Conservation (phyloP, 805 yeast genomes). For the Saccharomycopsis capsularis region DNA sequence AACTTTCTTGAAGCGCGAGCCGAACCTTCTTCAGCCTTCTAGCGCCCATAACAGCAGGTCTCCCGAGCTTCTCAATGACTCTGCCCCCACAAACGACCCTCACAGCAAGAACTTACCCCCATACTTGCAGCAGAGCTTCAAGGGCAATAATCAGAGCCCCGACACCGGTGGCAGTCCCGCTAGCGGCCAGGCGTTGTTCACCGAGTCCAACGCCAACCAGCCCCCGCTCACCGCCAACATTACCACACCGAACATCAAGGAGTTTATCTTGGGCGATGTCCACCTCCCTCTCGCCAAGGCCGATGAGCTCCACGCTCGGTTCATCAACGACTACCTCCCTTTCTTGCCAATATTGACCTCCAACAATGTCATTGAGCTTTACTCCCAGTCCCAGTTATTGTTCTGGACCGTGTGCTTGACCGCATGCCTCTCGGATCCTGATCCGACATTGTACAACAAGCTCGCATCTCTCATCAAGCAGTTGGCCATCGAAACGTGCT, state of each 20-base stretch:
- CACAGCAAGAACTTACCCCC: constrained; percentile 34
- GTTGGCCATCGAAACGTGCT: constrained; percentile 84
- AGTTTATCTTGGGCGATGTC: constrained; percentile 73
- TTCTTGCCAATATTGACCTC: constrained; percentile 74
- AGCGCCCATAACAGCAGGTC: neutral
- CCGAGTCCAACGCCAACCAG: constrained; percentile 6
- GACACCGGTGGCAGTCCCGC: constrained; percentile 10
- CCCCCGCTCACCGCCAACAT: neutral
- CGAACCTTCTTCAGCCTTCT: constrained; percentile 29
- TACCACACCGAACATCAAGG: constrained; percentile 28
- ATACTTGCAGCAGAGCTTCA: constrained; percentile 36
- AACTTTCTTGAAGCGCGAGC: constrained; percentile 40
- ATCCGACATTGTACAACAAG: constrained; percentile 70
- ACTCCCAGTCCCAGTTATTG: constrained; percentile 72
- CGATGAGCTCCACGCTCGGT: constrained; percentile 60
- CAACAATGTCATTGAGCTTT: constrained; percentile 60
- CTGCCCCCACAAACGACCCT: constrained; percentile 35
- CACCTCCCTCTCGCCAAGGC: constrained; percentile 61
- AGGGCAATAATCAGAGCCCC: constrained; percentile 25
- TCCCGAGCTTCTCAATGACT: constrained; percentile 35
- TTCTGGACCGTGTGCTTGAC: constrained; percentile 90
- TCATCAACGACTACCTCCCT: constrained; percentile 62
- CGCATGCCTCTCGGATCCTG: constrained; percentile 81
- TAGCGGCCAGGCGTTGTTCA: neutral
- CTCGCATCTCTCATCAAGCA: constrained; percentile 75